These are phyloP conservation scores for Phoma sp. DNA, from an alignment of 2,329 filamentous ascomycete genomes.

Conservation along the genomic window DNA sequence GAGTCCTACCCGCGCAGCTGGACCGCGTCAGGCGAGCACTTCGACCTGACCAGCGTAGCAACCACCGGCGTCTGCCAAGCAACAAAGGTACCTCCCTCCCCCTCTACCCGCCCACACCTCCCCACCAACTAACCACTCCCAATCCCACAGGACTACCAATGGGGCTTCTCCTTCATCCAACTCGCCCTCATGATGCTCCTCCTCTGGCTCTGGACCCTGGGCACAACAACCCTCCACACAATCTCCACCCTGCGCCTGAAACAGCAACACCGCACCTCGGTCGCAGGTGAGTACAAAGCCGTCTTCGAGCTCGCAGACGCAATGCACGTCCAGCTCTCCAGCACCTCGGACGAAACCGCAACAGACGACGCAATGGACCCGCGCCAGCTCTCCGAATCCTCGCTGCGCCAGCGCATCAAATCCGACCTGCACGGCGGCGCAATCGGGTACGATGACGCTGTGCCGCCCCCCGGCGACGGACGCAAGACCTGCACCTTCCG, in stretches of 20 bases:
- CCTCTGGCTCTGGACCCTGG: slow-evolving; percentile 21
- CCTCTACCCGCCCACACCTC: not conserved
- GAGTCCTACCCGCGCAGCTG: too few species aligned
- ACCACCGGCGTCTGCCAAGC: not conserved
- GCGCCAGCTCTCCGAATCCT: not conserved
- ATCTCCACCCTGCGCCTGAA: slow-evolving; percentile 10
- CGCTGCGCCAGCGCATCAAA: not conserved
- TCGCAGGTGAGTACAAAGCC: slow-evolving; percentile 24
- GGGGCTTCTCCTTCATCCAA: slow-evolving; percentile 33
- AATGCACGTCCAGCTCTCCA: slow-evolving; percentile 17
- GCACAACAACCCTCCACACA: slow-evolving; percentile 18
- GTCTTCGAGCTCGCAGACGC: slow-evolving; percentile 24
- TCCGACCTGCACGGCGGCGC: slow-evolving; percentile 10
- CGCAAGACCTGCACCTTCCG: not conserved
- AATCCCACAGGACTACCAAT: slow-evolving; percentile 19
- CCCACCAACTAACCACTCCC: not conserved
- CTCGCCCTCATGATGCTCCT: slow-evolving; percentile 19
- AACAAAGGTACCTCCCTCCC: not conserved
- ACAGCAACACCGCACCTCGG: not conserved
- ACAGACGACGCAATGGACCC: not conserved
- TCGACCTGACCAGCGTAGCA: not conserved
- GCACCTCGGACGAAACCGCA: too few species aligned
- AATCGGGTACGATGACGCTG: slow-evolving; percentile 21
- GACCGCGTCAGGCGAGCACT: not conserved
- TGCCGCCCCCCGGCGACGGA: not conserved